Evolutionary conservation across 2,329 filamentous ascomycete species (phyloP).

Genomic region (Epichloe amarillans): DNA sequence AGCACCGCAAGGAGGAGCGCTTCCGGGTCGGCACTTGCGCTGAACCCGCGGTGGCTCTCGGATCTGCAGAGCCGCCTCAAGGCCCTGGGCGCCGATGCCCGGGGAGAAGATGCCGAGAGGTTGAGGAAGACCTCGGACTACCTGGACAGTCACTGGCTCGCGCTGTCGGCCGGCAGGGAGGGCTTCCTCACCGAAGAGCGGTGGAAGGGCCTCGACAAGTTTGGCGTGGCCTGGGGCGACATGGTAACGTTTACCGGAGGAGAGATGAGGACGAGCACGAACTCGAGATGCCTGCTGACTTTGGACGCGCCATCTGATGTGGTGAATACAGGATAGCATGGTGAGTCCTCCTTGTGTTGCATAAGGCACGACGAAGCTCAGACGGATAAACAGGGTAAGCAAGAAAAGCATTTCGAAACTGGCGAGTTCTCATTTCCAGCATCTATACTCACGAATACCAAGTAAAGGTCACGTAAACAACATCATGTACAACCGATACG

Average conservation of each 20-base stretch:
- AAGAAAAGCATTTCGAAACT: no score
- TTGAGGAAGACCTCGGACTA: conserved; percentile 9
- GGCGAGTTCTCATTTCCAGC: no score
- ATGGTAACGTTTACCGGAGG: conserved; percentile 34
- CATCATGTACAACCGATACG: conserved; percentile 69
- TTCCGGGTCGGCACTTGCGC: not conserved
- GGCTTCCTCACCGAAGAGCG: conserved; percentile 53
- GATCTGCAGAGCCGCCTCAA: conserved; percentile 14
- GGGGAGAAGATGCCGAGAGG: not conserved
- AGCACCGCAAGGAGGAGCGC: no score
- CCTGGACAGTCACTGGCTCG: conserved; percentile 47
- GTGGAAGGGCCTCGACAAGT: conserved; percentile 47
- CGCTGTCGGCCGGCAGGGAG: conserved; percentile 58
- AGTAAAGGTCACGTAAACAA: conserved; percentile 62
- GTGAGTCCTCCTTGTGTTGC: conserved; percentile 22
- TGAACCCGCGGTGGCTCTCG: conserved; percentile 15
- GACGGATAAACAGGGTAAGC: not conserved
- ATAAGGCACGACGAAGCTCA: not conserved
- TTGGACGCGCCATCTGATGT: no score
- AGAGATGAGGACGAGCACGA: no score
- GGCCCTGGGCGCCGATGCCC: not conserved
- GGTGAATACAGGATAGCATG: conserved; percentile 34
- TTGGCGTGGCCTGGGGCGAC: conserved; percentile 71
- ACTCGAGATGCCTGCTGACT: no score
- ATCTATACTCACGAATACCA: not conserved